A percentile compares a stretch with the other conserved stretches of the same genome.
Evolutionary conservation across 2,329 filamentous ascomycete genomes (phyloP).

Genomic region (Clonostachys byssicola): DNA sequence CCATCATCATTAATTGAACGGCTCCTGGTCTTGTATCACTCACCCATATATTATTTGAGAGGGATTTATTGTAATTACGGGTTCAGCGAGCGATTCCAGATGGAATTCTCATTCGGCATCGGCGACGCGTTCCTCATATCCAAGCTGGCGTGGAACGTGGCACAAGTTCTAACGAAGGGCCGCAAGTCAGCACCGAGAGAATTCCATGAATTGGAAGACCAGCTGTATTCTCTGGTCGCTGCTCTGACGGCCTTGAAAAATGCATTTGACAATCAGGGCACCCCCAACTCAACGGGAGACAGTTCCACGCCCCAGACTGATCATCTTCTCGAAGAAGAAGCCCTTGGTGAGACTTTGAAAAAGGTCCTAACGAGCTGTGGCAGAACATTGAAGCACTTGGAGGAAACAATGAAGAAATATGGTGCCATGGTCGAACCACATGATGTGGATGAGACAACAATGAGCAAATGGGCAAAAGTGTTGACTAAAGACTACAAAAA

Average conservation of each 20-base stretch:
- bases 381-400: neutral
- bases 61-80: too few species aligned
- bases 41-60: too few species aligned
- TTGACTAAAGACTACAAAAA: constrained; percentile 4
- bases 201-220: constrained; percentile 5
- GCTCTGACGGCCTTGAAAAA: constrained; percentile 4
- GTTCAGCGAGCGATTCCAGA: too few species aligned
- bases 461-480: too few species aligned
- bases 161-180: constrained; percentile 4
- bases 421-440: neutral
- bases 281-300: too few species aligned
- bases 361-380: constrained; percentile 4
- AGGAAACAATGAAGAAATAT: constrained; percentile 1
- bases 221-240: constrained; percentile 5
- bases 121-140: constrained; percentile 3
- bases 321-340: neutral
- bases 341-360: neutral
- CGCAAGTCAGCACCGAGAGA: constrained; percentile 4
- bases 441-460: too few species aligned
- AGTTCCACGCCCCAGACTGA: too few species aligned
- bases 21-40: too few species aligned
- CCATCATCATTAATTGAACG: too few species aligned
- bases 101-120: too few species aligned
- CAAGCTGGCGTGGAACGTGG: constrained; percentile 2
- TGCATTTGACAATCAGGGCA: neutral